Percentiles rank a stretch among this genome's conserved stretches.
phyloP scores from a whole-genome alignment of 1,139 yeast species.

The Hansenula sp. region DNA sequence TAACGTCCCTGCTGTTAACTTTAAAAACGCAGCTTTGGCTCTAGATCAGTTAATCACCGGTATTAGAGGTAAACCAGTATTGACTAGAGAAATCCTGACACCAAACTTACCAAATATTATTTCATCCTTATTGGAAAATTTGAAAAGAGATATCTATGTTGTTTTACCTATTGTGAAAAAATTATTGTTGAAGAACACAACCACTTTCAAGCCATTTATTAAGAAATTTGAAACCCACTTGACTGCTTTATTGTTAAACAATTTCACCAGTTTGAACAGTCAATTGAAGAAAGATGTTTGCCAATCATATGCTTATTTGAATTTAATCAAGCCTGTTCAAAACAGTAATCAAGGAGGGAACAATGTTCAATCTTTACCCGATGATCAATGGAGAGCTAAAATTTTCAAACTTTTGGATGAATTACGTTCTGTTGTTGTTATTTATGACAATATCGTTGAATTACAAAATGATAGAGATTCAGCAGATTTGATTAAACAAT shows the following conservation, averaged over 20 bases:
- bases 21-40: constrained; percentile 47
- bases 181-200: constrained; percentile 57
- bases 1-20: constrained; percentile 25
- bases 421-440: constrained; percentile 43
- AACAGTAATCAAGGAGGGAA: constrained; percentile 27
- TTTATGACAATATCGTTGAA: constrained; percentile 57
- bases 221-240: constrained; percentile 52
- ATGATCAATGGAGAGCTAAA: constrained; percentile 43
- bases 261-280: constrained; percentile 33
- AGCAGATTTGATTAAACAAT: constrained; percentile 28
- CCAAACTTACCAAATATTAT: constrained; percentile 70
- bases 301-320: constrained; percentile 54
- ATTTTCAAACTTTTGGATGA: constrained; percentile 40
- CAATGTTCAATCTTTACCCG: constrained; percentile 29
- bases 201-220: constrained; percentile 78
- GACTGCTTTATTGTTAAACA: constrained; percentile 29
- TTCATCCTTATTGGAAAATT: constrained; percentile 41
- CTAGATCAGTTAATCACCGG: constrained; percentile 44
- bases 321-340: constrained; percentile 51
- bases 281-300: constrained; percentile 39
- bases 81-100: constrained; percentile 79
- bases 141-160: constrained; percentile 31
- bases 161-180: constrained; percentile 45
- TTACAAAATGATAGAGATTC: constrained; percentile 50
- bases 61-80: constrained; percentile 76